These are phyloP conservation scores for Oropetium thomaeum DNA, from an alignment of 176 grass and related monocot species.

Conservation along the genomic window DNA sequence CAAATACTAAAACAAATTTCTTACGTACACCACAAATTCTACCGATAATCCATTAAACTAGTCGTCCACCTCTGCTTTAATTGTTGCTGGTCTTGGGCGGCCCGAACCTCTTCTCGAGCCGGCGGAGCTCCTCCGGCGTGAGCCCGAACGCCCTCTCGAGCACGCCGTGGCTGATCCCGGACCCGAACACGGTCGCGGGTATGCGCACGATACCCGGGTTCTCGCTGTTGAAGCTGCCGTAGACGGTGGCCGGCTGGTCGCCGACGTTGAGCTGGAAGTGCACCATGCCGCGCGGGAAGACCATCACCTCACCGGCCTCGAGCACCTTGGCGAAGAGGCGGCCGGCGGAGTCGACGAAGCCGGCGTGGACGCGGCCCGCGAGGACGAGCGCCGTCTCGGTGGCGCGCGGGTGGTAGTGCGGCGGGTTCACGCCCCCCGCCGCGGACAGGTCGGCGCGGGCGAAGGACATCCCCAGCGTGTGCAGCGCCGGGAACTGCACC, in stretches of 20 bases:
- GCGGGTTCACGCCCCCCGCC: constrained; percentile 65
- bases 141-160: constrained; percentile 77
- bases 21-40: neutral
- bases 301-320: constrained; percentile 74
- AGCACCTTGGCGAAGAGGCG: constrained; percentile 72
- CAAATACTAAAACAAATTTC: constrained; percentile 16
- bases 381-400: constrained; percentile 80
- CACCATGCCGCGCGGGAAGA: constrained; percentile 66
- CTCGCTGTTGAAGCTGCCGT: constrained; percentile 77
- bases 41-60: constrained; percentile 14
- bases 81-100: constrained; percentile 50
- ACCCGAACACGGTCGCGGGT: constrained; percentile 65
- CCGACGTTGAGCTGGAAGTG: constrained; percentile 90
- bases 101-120: constrained; percentile 62
- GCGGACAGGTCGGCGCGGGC: constrained; percentile 68
- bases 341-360: constrained; percentile 67
- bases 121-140: constrained; percentile 37
- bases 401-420: constrained; percentile 77
- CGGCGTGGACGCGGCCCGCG: constrained; percentile 56
- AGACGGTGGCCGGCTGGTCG: constrained; percentile 51
- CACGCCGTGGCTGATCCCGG: constrained; percentile 48
- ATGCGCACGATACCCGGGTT: constrained; percentile 73
- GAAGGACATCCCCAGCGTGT: constrained; percentile 77
- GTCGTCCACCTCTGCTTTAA: constrained; percentile 26
- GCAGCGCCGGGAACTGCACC: constrained; percentile 63